These are phyloP conservation scores for Pythium biforme DNA, from an alignment of 352 stramenopile genomes.

Conservation along the genomic window DNA sequence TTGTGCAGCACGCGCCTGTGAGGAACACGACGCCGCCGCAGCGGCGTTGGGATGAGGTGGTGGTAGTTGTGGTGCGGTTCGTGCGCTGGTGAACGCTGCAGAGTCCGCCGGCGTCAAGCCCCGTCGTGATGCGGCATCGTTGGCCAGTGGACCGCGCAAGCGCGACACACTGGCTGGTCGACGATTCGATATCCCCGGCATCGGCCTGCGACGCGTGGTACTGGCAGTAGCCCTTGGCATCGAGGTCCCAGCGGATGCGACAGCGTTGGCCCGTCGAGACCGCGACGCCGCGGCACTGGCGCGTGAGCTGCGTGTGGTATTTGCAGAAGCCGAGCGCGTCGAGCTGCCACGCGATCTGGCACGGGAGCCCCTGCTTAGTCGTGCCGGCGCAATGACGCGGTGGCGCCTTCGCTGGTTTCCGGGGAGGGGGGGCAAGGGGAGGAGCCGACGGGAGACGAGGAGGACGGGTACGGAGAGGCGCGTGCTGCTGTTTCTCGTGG, in stretches of 20 bases:
- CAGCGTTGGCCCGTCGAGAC: constrained; percentile 30
- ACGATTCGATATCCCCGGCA: not conserved
- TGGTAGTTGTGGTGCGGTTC: not conserved
- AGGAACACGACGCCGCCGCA: constrained; percentile 25
- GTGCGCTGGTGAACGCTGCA: constrained; percentile 26
- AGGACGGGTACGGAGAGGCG: not conserved
- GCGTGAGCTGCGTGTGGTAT: constrained; percentile 28
- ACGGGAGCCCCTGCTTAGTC: constrained; percentile 28
- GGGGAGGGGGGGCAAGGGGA: not conserved
- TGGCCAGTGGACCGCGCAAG: constrained; percentile 11
- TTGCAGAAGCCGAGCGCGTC: constrained; percentile 32
- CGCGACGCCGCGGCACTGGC: constrained; percentile 29
- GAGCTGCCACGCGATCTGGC: constrained; percentile 28
- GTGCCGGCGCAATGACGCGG: constrained; percentile 16
- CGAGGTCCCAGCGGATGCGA: constrained; percentile 32
- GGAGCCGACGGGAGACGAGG: not conserved
- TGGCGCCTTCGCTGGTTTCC: not conserved
- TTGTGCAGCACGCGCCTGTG: constrained; percentile 13
- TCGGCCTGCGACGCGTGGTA: constrained; percentile 19
- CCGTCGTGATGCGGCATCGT: constrained; percentile 26
- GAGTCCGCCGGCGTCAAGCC: constrained; percentile 31
- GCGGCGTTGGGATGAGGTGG: not conserved
- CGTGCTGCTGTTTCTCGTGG: not conserved
- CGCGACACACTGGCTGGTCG: constrained; percentile 8
- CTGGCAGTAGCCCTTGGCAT: constrained; percentile 31